These are phyloP conservation scores for Tricholomella constricta DNA, from an alignment of 768 basidiomycete genomes.

Conservation along the genomic window DNA sequence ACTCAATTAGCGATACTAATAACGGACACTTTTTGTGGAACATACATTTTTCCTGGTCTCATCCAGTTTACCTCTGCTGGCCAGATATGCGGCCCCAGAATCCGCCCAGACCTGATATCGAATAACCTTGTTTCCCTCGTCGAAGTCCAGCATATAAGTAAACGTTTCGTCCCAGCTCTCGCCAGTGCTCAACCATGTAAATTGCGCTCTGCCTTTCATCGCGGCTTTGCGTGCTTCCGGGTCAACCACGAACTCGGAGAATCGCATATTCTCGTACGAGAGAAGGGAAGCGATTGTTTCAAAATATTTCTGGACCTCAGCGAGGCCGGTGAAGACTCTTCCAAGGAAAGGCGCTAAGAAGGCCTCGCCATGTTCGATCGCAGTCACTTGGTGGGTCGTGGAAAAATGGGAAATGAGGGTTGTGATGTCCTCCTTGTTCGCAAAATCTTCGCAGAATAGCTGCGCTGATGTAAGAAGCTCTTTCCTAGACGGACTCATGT, in stretches of 20 bases:
- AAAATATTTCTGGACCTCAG: constrained; percentile 52
- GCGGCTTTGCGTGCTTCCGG: constrained; percentile 49
- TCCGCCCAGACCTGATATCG: constrained; percentile 72
- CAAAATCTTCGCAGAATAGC: constrained; percentile 55
- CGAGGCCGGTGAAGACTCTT: constrained; percentile 43
- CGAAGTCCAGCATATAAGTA: constrained; percentile 61
- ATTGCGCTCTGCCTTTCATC: constrained; percentile 53
- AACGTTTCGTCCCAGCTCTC: constrained; percentile 67
- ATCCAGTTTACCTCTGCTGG: constrained; percentile 48
- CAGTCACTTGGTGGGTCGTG: constrained; percentile 40
- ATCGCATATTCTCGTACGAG: constrained; percentile 52
- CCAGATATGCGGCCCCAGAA: constrained; percentile 64
- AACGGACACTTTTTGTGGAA: background rate
- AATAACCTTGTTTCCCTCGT: constrained; percentile 53
- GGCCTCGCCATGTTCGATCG: constrained; percentile 56
- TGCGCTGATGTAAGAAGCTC: constrained; percentile 46
- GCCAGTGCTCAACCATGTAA: constrained; percentile 55
- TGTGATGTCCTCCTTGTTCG: constrained; percentile 42
- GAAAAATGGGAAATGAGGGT: constrained; percentile 55
- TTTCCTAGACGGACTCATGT: constrained; percentile 21
- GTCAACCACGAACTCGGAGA: constrained; percentile 60
- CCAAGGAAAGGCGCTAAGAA: constrained; percentile 64
- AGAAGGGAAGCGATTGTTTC: constrained; percentile 45
- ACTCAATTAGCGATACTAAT: too few species aligned
- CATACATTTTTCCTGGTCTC: constrained; percentile 23